These are phyloP conservation scores for Salix purpurea DNA, from an alignment of 345 rosid genomes.

Conservation along the genomic window DNA sequence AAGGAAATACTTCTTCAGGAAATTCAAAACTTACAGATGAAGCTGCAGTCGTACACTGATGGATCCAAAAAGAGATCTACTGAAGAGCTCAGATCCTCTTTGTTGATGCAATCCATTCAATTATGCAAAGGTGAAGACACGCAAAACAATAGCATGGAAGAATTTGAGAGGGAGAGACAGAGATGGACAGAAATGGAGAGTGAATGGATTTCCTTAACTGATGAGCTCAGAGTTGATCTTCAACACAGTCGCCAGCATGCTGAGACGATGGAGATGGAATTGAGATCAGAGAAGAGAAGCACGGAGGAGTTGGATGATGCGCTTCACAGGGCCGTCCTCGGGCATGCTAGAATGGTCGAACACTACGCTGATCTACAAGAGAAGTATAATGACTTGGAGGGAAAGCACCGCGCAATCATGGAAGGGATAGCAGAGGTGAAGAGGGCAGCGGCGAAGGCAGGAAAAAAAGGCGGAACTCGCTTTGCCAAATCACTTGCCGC, in stretches of 20 bases:
- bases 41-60: constrained; percentile 48
- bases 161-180: constrained; percentile 68
- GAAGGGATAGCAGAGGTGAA: constrained; percentile 86
- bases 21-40: constrained; percentile 59
- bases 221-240: constrained; percentile 79
- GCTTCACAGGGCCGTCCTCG: constrained; percentile 73
- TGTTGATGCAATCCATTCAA: constrained; percentile 64
- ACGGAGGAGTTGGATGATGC: constrained; percentile 87
- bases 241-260: constrained; percentile 68
- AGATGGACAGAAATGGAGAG: constrained; percentile 97
- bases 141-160: constrained; percentile 38
- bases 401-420: constrained; percentile 63
- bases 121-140: constrained; percentile 45
- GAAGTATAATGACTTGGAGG: constrained; percentile 66
- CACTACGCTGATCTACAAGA: constrained; percentile 92
- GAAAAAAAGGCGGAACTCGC: constrained; percentile 71
- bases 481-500: constrained; percentile 70
- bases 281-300: constrained; percentile 60
- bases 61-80: constrained; percentile 50
- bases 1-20: constrained; percentile 80
- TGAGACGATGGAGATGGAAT: constrained; percentile 65
- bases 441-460: constrained; percentile 85
- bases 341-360: constrained; percentile 92
- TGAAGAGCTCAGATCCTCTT: constrained; percentile 64
- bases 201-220: constrained; percentile 87